These are phyloP conservation scores for Mucor velutinosus DNA, from an alignment of 371 early-diverging fungal species.

Conservation along the genomic window DNA sequence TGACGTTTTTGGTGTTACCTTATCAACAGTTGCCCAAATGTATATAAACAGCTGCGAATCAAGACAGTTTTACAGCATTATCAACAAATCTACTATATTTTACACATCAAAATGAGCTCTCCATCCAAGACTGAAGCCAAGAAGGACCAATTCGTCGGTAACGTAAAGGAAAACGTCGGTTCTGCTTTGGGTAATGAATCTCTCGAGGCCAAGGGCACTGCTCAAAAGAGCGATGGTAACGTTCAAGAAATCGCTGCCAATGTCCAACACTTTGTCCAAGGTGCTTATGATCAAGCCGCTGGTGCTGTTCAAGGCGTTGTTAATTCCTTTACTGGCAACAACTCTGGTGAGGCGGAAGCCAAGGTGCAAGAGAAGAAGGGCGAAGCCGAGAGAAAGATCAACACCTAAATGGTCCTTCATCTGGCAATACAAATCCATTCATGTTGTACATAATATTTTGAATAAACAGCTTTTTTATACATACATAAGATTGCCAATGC, in stretches of 20 bases:
- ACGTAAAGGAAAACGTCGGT: conserved; percentile 46
- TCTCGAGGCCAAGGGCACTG: conserved; percentile 43
- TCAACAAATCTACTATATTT: background rate
- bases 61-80: background rate
- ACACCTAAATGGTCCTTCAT: conserved; percentile 6
- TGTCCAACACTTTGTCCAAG: conserved; percentile 27
- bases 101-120: conserved; percentile 13
- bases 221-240: conserved; percentile 41
- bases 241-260: conserved; percentile 36
- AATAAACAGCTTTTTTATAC: too few species aligned
- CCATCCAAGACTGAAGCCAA: conserved; percentile 30
- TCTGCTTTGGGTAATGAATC: conserved; percentile 37
- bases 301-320: conserved; percentile 37
- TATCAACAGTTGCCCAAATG: background rate
- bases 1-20: background rate
- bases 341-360: conserved; percentile 13
- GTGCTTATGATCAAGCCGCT: conserved; percentile 24
- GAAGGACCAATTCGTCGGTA: conserved; percentile 45
- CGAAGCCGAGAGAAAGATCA: conserved; percentile 28
- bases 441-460: too few species aligned
- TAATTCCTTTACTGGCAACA: conserved; percentile 30
- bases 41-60: background rate
- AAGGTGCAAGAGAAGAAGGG: conserved; percentile 26
- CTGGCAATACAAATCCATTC: too few species aligned
- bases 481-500: too few species aligned